These are phyloP conservation scores for Panicum hallii DNA, from an alignment of 202 grass and related monocot species.

Conservation along the genomic window DNA sequence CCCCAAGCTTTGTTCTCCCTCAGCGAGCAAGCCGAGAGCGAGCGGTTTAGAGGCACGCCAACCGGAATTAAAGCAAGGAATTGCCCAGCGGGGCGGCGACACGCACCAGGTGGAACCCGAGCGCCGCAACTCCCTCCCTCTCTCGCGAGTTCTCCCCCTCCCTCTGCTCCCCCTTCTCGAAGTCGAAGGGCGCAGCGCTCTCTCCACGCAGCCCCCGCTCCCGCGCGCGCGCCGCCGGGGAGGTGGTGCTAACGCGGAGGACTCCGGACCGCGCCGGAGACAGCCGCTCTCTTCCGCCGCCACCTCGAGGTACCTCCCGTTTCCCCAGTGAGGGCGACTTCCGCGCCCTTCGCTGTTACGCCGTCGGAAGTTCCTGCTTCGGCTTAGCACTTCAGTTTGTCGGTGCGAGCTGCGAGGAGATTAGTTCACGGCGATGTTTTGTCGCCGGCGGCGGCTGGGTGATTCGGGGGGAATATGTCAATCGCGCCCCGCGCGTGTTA, in stretches of 20 bases:
- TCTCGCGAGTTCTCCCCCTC: neutral
- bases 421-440: constrained; percentile 5
- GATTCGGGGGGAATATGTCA: constrained; percentile 30
- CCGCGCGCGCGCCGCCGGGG: constrained; percentile 24
- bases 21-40: neutral
- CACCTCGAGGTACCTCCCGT: neutral
- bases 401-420: neutral
- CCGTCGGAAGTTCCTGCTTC: neutral
- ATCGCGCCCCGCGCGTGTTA: constrained; percentile 5
- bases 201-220: neutral
- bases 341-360: neutral
- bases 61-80: constrained; percentile 18
- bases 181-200: neutral
- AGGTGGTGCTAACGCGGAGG: constrained; percentile 33
- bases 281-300: neutral
- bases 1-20: neutral
- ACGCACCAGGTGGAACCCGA: neutral
- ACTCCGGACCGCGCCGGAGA: constrained; percentile 14
- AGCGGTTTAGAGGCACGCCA: constrained; percentile 19
- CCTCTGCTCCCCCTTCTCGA: neutral
- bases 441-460: neutral
- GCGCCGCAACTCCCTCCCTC: neutral
- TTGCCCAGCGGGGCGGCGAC: constrained; percentile 29
- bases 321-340: constrained; percentile 4
- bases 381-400: neutral